Evolutionary conservation across 2,329 filamentous ascomycete genomes (phyloP).

Genomic region (Colletotrichum sublineola): DNA sequence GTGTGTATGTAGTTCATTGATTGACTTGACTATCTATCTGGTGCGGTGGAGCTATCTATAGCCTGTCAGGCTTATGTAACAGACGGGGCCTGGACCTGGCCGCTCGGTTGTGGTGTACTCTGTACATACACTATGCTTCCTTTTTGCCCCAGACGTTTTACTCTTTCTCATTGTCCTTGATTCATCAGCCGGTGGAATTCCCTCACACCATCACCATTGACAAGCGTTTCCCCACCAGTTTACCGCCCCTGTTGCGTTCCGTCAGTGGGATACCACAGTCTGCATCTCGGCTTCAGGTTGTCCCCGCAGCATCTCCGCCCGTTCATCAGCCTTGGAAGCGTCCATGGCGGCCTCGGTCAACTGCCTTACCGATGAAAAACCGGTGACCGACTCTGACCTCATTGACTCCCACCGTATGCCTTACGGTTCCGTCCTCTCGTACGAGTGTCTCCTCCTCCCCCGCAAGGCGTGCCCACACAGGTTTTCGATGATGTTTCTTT

Average conservation of each 20-base stretch:
- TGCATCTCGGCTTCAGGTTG: constrained; percentile 23
- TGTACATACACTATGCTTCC: not conserved
- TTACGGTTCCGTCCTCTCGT: constrained; percentile 13
- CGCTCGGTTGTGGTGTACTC: too few relatives aligned
- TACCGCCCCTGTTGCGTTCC: constrained; percentile 3
- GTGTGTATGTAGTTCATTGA: too few relatives aligned
- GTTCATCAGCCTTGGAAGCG: constrained; percentile 15
- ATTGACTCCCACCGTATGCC: constrained; percentile 19
- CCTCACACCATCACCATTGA: constrained; percentile 38
- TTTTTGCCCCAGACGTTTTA: constrained; percentile 1
- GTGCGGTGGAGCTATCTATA: too few relatives aligned
- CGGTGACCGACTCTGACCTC: constrained; percentile 27
- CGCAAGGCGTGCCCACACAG: constrained; percentile 7
- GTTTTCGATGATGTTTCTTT: not conserved
- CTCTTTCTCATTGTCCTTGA: constrained; percentile 8
- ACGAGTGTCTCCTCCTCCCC: constrained; percentile 15
- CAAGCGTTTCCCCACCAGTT: constrained; percentile 25
- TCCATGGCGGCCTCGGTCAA: not conserved
- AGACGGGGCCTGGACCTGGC: not conserved
- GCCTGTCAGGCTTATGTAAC: too few relatives aligned
- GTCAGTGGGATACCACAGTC: constrained; percentile 20
- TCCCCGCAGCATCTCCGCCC: constrained; percentile 14
- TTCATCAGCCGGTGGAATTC: constrained; percentile 33
- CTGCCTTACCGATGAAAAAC: not conserved
- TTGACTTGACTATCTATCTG: too few relatives aligned